Evolutionary conservation across 495 filamentous ascomycete species (phyloP).

Genomic region (Talaromyces trachyspermus): DNA sequence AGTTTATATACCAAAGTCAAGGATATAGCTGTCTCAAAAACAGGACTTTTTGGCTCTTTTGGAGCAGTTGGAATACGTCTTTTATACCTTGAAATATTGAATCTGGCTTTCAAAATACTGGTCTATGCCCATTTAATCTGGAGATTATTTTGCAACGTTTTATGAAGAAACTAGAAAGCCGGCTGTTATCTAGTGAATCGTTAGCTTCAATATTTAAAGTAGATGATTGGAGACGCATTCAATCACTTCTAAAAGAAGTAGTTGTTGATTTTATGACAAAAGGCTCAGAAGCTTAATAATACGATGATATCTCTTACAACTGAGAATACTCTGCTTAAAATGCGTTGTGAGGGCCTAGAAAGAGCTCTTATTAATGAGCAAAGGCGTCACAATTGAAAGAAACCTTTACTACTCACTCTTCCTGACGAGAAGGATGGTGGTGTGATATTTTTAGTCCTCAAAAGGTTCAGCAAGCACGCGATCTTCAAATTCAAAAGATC

Average conservation of each 20-base stretch:
- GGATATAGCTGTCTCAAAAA: background rate
- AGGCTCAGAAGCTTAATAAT: background rate
- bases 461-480: background rate
- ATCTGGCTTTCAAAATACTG: background rate
- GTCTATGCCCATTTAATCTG: background rate
- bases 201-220: background rate
- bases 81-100: background rate
- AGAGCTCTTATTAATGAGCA: background rate
- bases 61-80: background rate
- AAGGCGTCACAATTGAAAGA: background rate
- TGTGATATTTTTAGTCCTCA: background rate
- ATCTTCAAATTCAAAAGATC: background rate
- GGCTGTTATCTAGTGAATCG: background rate
- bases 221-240: background rate
- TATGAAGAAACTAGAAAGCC: background rate
- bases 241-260: too few relatives aligned
- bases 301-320: background rate
- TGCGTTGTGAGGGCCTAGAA: background rate
- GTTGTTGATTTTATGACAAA: background rate
- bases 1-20: slow-evolving; percentile 2
- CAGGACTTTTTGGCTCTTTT: background rate
- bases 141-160: background rate
- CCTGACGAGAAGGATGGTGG: background rate
- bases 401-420: background rate
- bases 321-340: background rate